Evolutionary conservation across 345 rosid genomes (phyloP).

Genomic region (Clausena lansium): DNA sequence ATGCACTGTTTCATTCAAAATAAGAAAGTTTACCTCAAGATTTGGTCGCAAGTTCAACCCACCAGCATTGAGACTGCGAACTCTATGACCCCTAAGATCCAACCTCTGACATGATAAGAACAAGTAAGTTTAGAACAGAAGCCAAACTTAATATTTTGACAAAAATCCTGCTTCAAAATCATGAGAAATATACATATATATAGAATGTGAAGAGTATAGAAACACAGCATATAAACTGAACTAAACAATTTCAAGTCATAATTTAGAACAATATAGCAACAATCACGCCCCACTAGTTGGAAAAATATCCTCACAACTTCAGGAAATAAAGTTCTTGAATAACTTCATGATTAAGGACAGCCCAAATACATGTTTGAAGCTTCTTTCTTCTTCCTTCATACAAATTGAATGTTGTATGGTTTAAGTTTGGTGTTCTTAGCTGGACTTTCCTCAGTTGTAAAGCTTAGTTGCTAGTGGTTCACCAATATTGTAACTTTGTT

Average conservation of each 20-base stretch:
- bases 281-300: background rate
- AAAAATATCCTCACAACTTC: background rate
- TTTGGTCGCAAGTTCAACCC: constrained; percentile 81
- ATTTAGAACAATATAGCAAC: background rate
- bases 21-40: constrained; percentile 66
- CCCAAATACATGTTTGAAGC: background rate
- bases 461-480: background rate
- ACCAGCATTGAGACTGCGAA: constrained; percentile 69
- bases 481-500: background rate
- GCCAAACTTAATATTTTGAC: constrained; percentile 7
- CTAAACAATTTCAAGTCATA: background rate
- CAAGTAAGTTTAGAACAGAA: constrained; percentile 15
- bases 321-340: background rate
- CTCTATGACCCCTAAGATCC: constrained; percentile 96
- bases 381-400: background rate
- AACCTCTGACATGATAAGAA: constrained; percentile 58
- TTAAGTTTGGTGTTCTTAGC: background rate
- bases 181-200: background rate
- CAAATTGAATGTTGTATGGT: background rate
- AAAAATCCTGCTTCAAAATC: background rate
- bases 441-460: background rate
- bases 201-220: too few relatives aligned
- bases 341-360: background rate
- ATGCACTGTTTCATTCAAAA: background rate
- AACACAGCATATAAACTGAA: background rate